A percentile compares a stretch with the other conserved stretches of the same genome.
These are phyloP conservation scores for Cryptococcus wingfieldii DNA, from an alignment of 1,284 basidiomycete genomes.

Conservation along the genomic window DNA sequence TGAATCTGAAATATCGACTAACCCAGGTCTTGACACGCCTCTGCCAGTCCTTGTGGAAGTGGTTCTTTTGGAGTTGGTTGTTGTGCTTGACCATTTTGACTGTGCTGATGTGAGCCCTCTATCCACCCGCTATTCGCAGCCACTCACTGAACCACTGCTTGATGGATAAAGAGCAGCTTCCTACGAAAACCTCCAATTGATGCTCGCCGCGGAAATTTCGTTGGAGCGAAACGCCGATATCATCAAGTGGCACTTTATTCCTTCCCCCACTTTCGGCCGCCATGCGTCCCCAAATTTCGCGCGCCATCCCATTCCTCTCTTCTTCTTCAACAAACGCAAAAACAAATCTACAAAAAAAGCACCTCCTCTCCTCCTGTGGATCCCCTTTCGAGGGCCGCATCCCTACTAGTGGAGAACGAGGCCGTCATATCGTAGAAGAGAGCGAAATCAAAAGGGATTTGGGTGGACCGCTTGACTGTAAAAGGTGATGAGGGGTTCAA, in stretches of 20 bases:
- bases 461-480: conserved; percentile 34
- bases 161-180: conserved; percentile 15
- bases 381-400: conserved; percentile 17
- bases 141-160: conserved; percentile 6
- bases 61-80: conserved; percentile 39
- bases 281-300: not conserved
- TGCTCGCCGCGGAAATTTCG: not conserved
- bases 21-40: conserved; percentile 46
- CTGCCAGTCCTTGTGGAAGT: conserved; percentile 84
- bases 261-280: too few relatives aligned
- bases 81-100: conserved; percentile 40
- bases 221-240: too few relatives aligned
- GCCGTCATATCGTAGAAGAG: conserved; percentile 42
- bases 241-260: too few relatives aligned
- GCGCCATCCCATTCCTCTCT: not conserved
- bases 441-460: conserved; percentile 33
- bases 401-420: conserved; percentile 15
- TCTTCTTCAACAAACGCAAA: conserved; percentile 18
- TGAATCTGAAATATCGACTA: conserved; percentile 7
- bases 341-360: conserved; percentile 36
- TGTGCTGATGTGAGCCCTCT: not conserved
- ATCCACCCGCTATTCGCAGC: not conserved
- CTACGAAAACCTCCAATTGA: not conserved
- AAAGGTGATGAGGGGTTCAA: conserved; percentile 35
- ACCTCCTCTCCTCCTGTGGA: conserved; percentile 22